Conservation (phyloP, 2,329 filamentous ascomycete genomes). For the Fusarium subtropicale region DNA sequence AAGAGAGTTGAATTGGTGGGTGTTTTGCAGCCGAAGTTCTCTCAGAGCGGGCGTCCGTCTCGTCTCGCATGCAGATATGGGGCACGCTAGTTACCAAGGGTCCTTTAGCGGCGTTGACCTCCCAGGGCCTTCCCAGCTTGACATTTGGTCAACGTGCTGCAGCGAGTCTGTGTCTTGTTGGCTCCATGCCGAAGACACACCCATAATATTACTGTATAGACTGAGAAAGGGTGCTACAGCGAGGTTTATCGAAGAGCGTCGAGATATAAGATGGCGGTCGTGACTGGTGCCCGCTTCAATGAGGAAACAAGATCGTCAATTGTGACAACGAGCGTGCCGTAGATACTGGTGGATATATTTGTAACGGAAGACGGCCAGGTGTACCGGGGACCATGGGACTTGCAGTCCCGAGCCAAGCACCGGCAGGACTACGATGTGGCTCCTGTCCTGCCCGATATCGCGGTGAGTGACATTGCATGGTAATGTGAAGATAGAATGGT, state of each 20-base stretch:
- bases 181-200: neutral
- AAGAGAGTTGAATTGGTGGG: slow-evolving; percentile 31
- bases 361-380: slow-evolving; percentile 39
- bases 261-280: slow-evolving; percentile 10
- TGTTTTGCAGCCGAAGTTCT: slow-evolving; percentile 38
- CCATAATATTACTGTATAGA: slow-evolving; percentile 3
- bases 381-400: slow-evolving; percentile 31
- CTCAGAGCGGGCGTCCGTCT: slow-evolving; percentile 40
- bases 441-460: slow-evolving; percentile 43
- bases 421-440: slow-evolving; percentile 19
- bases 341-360: slow-evolving; percentile 24
- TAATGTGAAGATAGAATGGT: neutral
- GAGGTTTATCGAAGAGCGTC: slow-evolving; percentile 6
- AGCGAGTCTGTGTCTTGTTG: slow-evolving; percentile 9
- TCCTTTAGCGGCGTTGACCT: slow-evolving; percentile 23
- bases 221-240: slow-evolving; percentile 37
- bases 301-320: slow-evolving; percentile 45
- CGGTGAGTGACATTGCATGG: slow-evolving; percentile 39
- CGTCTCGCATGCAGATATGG: slow-evolving; percentile 46
- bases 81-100: slow-evolving; percentile 44
- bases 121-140: slow-evolving; percentile 24
- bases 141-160: slow-evolving; percentile 16
- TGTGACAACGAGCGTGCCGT: slow-evolving; percentile 34
- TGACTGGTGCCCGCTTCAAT: slow-evolving; percentile 42
- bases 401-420: slow-evolving; percentile 20